Evolutionary conservation across 1,284 basidiomycete species (phyloP).

Genomic region (Cryptococcus sp.): DNA sequence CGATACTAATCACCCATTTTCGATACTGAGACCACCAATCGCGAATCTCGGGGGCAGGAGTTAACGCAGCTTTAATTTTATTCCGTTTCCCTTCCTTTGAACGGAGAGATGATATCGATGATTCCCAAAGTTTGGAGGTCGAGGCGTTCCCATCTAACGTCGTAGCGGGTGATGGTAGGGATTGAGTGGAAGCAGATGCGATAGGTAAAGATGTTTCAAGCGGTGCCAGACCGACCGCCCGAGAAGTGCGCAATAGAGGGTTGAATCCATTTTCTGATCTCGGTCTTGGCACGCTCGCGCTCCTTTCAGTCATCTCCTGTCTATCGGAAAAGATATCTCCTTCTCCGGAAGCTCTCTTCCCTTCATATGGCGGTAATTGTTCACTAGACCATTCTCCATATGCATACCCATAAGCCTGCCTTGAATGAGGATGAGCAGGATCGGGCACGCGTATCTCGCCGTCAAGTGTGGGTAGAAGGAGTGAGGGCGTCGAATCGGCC

Average conservation of each 20-base stretch:
- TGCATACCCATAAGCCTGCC: conserved; percentile 3
- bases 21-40: conserved; percentile 28
- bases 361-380: conserved; percentile 38
- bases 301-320: not conserved
- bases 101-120: conserved; percentile 1
- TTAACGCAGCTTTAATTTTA: conserved; percentile 3
- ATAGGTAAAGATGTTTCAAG: not conserved
- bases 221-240: not conserved
- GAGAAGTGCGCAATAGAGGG: not conserved
- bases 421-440: conserved; percentile 6
- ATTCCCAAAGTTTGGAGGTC: conserved; percentile 32
- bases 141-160: conserved; percentile 3
- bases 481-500: conserved; percentile 26
- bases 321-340: not conserved
- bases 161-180: conserved; percentile 4
- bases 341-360: not conserved
- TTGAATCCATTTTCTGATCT: not conserved
- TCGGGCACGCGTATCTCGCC: conserved; percentile 10
- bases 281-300: not conserved
- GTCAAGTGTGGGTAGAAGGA: conserved; percentile 7
- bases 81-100: not conserved
- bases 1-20: conserved; percentile 25
- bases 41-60: conserved; percentile 5
- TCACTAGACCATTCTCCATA: conserved; percentile 25
- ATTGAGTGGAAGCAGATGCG: conserved; percentile 1